Evolutionary conservation across 495 filamentous ascomycete species (phyloP), one percentile per base, ranked within the genome.

Genomic region (Penicillium bovifimosum): DNA sequence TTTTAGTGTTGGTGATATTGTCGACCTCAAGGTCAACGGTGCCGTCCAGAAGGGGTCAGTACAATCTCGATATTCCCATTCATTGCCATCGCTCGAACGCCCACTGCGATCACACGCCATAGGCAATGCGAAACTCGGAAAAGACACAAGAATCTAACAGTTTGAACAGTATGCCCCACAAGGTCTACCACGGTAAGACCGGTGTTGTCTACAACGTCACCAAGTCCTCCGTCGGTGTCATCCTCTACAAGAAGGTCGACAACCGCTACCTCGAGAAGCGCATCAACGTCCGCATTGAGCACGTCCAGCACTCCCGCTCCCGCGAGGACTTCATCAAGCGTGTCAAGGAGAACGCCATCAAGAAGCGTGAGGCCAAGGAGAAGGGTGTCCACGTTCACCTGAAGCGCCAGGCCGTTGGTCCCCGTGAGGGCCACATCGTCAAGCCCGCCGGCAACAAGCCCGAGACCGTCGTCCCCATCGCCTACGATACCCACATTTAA

Each of bases 261-360:
- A 91, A 96, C 83, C 88, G 93, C 61, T 97, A 95, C 84, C 78
- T 98, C 70, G 93, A 97, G 87, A 97, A 98, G 88, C 92, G 93
- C 72, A 82, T 98, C 79, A 96, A 93, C 82, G 80, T 98, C 77
- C 90, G 93, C 70, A 80, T 97, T 75, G 93, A 98, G 86, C 93
- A 98, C 85, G 82, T 97, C 77, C 81, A 80, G 69, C 86, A 86
- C 64, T 96, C 91, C 62, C 86, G 92, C 68, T 96, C 90, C 67
- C 82, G 93, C 65, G 90, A 96, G 59, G 92, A 90, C 67, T 97
- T 97, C 83, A 79, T 98, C 69, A 85, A 82, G 73, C 87, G 93
- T 63, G 93, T 98, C 69, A 96, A 96, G 87, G 77, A 81, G 70
- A 98, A 97, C 76, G 90, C 90, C 62, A 82, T 80, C 69, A 86